Evolutionary conservation across 2,329 filamentous ascomycete genomes (phyloP), one percentile per base, ranked within the genome.

Genomic region (Fusarium temperatum): DNA sequence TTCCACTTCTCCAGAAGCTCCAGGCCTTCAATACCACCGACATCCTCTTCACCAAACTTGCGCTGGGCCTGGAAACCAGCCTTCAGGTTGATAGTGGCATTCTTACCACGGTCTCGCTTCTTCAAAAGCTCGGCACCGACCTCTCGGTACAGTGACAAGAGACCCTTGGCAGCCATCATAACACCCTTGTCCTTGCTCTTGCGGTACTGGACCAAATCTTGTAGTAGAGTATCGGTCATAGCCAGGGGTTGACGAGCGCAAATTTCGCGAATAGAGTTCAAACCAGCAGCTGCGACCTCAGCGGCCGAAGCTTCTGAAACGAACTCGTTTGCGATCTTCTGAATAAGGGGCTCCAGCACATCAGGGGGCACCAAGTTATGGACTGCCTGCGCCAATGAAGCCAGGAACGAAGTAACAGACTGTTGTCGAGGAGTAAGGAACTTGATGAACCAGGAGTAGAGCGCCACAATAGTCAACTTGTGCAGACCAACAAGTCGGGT

Each of bases 171-270:
- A 13, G 96, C 96, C 96, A 99, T 98, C 89, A 97, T 95, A n/a
- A 96, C 94, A 68, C 96, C 95, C 86, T 98, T 99, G 80, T 99
- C 96, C 81, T 99, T 99, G 80, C 94, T 97, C 86, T 97, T 98
- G 69, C 94, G 90, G 84, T 99, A 98, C 86, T 96, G 93, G 15
- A 98, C 95, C 59, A 99, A 85, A 86, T 99, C 96, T 82, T 99
- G 96, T 36, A 99, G 85, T n/a, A 99, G 85, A 0, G 95, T 98
- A 74, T 98, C 95, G 58, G 91, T 95, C 93, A 99, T 98, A 11
- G 95, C 95, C n/a, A 98, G 86, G 4, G 96, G 96, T 80, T 99
- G 96, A 73, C 96, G 89, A 6, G 92, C 92, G 82, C 96, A 98
- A 32, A 99, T 94, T 80, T 99, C 96, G 57, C 96, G 91, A 75